Evolutionary conservation across 2,329 filamentous ascomycete genomes (phyloP), one percentile per base, ranked within the genome.

Genomic region (Penicillium nordicum): DNA sequence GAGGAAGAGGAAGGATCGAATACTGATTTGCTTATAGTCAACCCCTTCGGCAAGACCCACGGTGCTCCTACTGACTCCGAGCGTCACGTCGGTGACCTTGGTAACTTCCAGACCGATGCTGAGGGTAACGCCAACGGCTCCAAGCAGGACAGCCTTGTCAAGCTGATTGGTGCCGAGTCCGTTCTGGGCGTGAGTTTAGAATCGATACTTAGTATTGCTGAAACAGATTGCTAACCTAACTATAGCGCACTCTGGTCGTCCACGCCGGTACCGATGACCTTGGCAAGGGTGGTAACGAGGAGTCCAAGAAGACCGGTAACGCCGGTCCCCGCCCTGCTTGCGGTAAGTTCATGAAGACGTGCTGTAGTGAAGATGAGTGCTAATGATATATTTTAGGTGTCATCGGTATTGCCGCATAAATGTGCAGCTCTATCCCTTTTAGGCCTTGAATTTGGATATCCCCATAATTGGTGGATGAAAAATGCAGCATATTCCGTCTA

Each of bases 241-340:
- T 23, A 45, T 68, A 94, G 90, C 92, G 94, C 74, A 97, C 94
- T 66, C 84, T 99, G 62, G 94, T 99, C 71, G 86, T 95, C 72
- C 94, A 99, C 82, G 87, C 82, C 68, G 94, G 94, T 76, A 97
- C 93, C 67, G 94, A 99, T 75, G 94, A 99, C 74, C 90, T 99
- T 64, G 94, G 94, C 78, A 90, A 89, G 84, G 92, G 92, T 72
- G 90, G 80, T 68, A 87, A 90, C 80, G 90, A 93, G 80, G 92
- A 97, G 83, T 96, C 91, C 72, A 91, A 95, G 83, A 97, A 95
- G 88, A 99, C 94, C 65, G 94, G 94, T 67, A 99, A 97, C 77
- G 94, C 94, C 74, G 94, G 94, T 71, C 77, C 81, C 69, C 90
- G 94, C 74, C 94, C 94, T 74, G 94, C 94, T 75, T 99, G 94